Evolutionary conservation across 2,329 filamentous ascomycete genomes (phyloP).

Genomic region (Paracorniculantispora psalliotae): DNA sequence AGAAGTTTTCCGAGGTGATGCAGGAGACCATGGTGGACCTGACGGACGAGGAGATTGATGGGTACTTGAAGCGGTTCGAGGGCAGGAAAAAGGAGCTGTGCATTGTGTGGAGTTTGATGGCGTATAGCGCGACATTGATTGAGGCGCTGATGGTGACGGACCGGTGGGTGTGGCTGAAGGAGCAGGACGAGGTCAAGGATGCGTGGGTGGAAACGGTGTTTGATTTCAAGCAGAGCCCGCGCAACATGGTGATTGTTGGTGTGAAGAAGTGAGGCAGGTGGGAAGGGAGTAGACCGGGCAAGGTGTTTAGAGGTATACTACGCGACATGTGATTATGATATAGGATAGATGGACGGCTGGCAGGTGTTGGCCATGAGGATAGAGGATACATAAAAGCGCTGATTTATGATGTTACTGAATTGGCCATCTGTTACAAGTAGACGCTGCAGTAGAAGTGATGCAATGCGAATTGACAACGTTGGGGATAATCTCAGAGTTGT

Average conservation of each 20-base stretch:
- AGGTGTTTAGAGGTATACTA: no score
- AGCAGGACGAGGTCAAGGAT: constrained; percentile 66
- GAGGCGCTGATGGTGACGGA: constrained; percentile 89
- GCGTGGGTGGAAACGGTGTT: constrained; percentile 94
- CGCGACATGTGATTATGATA: no score
- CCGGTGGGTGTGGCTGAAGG: constrained; percentile 79
- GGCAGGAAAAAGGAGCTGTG: constrained; percentile 74
- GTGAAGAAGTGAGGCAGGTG: no score
- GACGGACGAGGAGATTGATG: constrained; percentile 68
- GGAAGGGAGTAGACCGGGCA: no score
- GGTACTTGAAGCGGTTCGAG: constrained; percentile 62
- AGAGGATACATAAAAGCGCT: no score
- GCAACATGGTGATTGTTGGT: constrained; percentile 90
- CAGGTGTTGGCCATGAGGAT: no score
- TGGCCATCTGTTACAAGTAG: no score
- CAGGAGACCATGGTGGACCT: constrained; percentile 60
- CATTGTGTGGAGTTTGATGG: constrained; percentile 91
- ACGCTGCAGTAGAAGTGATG: no score
- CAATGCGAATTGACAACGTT: no score
- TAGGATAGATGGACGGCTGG: no score
- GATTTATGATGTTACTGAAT: no score
- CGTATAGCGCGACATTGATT: constrained; percentile 83
- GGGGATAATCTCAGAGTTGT: no score
- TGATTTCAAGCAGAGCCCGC: constrained; percentile 77
- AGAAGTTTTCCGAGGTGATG: constrained; percentile 56